Percentiles rank a stretch among this genome's conserved stretches.
Evolutionary conservation across 2,329 filamentous ascomycete species (phyloP).

Genomic region (Fonsecaea multimorphosa): DNA sequence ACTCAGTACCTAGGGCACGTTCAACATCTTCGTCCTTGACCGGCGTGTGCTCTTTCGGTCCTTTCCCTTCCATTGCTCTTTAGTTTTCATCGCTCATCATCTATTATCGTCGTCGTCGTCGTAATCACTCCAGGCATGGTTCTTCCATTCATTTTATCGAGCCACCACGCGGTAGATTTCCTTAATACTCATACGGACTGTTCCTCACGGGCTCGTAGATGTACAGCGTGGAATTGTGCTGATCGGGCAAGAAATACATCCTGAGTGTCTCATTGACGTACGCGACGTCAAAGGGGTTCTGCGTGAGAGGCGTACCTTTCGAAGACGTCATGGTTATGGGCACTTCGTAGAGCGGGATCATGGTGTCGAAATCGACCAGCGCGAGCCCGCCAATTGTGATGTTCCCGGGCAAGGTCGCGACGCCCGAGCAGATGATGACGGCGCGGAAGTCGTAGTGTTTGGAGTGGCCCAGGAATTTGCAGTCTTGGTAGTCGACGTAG

Average conservation of each 20-base stretch:
- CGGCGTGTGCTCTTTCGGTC: too few relatives aligned
- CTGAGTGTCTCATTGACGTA: constrained; percentile 50
- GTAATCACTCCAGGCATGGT: neutral
- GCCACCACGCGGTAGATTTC: neutral
- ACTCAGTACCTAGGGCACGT: neutral
- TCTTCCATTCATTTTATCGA: neutral
- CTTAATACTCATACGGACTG: constrained; percentile 30
- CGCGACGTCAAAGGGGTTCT: constrained; percentile 58
- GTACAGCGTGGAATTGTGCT: constrained; percentile 55
- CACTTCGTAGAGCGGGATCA: constrained; percentile 55
- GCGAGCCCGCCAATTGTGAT: constrained; percentile 55
- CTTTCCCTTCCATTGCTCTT: neutral
- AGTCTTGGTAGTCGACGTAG: constrained; percentile 60
- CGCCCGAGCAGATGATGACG: constrained; percentile 58
- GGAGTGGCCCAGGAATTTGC: constrained; percentile 57
- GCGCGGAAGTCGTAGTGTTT: constrained; percentile 46
- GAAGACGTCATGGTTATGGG: constrained; percentile 53
- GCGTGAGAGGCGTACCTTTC: constrained; percentile 51
- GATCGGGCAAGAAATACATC: constrained; percentile 57
- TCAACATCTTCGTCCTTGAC: neutral
- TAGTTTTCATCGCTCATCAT: neutral
- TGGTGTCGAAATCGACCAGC: constrained; percentile 53
- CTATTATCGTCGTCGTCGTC: neutral
- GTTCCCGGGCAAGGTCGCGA: constrained; percentile 45
- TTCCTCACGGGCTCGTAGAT: constrained; percentile 51